A percentile compares a stretch with the other conserved stretches of the same genome.
Conservation (phyloP, 176 grass and related monocot genomes). For the Bothriochloa decipiens region DNA sequence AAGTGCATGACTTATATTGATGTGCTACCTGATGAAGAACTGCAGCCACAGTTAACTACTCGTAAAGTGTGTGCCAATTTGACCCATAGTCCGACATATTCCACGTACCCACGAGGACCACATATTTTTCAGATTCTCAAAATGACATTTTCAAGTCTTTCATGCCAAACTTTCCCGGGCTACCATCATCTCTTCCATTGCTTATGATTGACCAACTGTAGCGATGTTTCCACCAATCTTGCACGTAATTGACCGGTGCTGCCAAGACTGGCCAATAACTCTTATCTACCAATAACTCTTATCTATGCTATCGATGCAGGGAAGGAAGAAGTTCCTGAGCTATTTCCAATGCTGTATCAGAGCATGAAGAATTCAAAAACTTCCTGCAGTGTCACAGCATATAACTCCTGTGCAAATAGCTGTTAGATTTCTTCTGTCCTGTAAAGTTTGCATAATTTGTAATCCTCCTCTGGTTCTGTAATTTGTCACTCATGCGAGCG, state of each 20-base stretch:
- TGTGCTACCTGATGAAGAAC: constrained; percentile 27
- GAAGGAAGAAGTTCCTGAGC: constrained; percentile 81
- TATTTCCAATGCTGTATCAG: constrained; percentile 94
- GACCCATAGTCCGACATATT: constrained; percentile 27
- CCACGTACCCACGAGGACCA: background rate
- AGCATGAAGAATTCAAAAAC: constrained; percentile 42
- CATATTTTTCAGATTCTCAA: background rate
- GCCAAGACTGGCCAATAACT: background rate
- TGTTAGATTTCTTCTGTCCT: constrained; percentile 37
- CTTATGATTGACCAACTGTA: constrained; percentile 8
- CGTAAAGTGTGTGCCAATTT: background rate
- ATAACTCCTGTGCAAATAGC: constrained; percentile 36
- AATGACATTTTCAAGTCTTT: background rate
- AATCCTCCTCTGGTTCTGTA: constrained; percentile 32
- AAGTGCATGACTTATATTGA: constrained; percentile 15
- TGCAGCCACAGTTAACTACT: constrained; percentile 2
- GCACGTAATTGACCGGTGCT: background rate
- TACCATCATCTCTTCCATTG: background rate
- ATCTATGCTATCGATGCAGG: constrained; percentile 58
- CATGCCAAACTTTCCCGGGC: background rate
- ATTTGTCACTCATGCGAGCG: background rate
- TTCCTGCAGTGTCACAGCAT: background rate
- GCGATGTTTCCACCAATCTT: background rate
- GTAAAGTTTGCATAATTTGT: constrained; percentile 53
- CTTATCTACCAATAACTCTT: too few species aligned